A percentile compares a stretch with the other conserved stretches of the same genome.
Conservation (phyloP, 2,329 filamentous ascomycete genomes). For the Ascochyta pisi region DNA sequence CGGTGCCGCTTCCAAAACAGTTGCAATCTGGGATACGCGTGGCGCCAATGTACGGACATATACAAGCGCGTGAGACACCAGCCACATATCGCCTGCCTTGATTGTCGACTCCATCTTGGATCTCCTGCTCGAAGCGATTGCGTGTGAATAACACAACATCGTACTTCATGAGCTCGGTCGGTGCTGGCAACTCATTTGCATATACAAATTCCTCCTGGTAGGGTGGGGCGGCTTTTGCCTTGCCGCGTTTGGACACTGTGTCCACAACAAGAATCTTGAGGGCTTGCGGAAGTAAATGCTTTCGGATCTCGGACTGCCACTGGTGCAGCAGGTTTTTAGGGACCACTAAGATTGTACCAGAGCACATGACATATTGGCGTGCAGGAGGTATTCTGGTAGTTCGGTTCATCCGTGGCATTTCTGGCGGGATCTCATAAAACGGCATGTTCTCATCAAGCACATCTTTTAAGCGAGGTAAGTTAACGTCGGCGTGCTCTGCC, state of each 20-base stretch:
- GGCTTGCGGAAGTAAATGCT: constrained; percentile 69
- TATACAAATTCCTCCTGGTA: constrained; percentile 34
- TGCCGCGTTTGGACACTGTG: constrained; percentile 31
- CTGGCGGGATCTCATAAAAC: constrained; percentile 51
- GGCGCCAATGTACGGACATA: constrained; percentile 54
- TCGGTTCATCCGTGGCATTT: constrained; percentile 52
- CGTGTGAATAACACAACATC: constrained; percentile 83
- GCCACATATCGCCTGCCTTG: constrained; percentile 49
- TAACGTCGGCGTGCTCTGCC: constrained; percentile 45
- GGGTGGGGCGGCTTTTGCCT: constrained; percentile 13
- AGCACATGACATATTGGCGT: constrained; percentile 67
- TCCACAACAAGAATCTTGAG: constrained; percentile 71
- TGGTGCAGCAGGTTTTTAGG: constrained; percentile 84
- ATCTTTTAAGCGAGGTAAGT: constrained; percentile 32
- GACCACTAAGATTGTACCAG: constrained; percentile 77
- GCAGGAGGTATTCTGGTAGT: constrained; percentile 50
- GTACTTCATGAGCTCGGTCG: constrained; percentile 66
- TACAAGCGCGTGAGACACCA: constrained; percentile 35
- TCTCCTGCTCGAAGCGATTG: constrained; percentile 73
- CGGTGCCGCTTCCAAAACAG: constrained; percentile 50
- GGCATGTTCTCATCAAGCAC: constrained; percentile 45
- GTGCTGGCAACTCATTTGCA: constrained; percentile 62
- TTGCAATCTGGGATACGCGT: constrained; percentile 54
- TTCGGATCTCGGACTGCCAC: constrained; percentile 80
- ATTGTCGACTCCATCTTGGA: constrained; percentile 57